Evolutionary conservation across 257 asterid species (phyloP).

Genomic region (Leptodermis oblonga): DNA sequence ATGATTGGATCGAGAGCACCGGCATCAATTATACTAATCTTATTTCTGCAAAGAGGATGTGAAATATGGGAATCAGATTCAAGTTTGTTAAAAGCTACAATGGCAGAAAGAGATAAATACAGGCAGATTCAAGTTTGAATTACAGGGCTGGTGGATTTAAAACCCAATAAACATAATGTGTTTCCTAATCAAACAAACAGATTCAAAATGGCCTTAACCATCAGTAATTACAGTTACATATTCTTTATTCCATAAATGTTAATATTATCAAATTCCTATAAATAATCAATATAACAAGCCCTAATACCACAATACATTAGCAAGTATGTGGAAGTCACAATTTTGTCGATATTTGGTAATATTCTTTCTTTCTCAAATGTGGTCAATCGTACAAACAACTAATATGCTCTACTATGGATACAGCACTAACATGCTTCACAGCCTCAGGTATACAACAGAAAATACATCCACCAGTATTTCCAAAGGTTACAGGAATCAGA

Average conservation of each 20-base stretch:
- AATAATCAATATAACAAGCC: conserved; percentile 1
- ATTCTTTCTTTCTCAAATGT: background rate
- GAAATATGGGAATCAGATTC: background rate
- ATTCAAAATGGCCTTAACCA: background rate
- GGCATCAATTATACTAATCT: conserved; percentile 61
- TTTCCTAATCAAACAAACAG: background rate
- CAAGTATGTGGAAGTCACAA: background rate
- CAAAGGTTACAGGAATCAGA: conserved; percentile 3
- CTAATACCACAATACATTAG: background rate
- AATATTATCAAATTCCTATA: background rate
- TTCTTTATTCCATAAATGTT: background rate
- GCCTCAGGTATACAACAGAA: background rate
- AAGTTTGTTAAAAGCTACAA: background rate
- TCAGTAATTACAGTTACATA: no score
- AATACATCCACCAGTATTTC: background rate
- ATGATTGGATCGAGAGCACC: conserved; percentile 81
- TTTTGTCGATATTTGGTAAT: background rate
- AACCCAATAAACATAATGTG: background rate
- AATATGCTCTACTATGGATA: background rate
- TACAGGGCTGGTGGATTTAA: background rate
- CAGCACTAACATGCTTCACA: background rate
- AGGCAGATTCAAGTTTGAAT: background rate
- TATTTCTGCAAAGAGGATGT: conserved; percentile 53
- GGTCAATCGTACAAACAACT: background rate
- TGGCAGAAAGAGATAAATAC: background rate